Evolutionary conservation across 768 basidiomycete species (phyloP), one percentile per base, ranked within the genome.

Genomic region (Tubosaeta brunneosetosa): DNA sequence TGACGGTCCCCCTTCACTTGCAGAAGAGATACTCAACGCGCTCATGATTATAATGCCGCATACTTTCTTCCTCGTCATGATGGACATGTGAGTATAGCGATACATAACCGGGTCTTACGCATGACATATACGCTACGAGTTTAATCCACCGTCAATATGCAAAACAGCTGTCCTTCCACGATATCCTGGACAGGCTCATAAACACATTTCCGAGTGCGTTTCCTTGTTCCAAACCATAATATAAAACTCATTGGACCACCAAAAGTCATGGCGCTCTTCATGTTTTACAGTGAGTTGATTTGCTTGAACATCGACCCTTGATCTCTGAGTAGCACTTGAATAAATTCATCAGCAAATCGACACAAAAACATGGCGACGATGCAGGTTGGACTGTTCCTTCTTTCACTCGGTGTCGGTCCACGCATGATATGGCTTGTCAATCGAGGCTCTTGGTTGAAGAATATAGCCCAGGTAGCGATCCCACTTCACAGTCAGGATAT

Each of bases 131-230:
- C 47, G 3, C 42, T 17, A 29, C 49, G 59, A 93, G 91, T 52
- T 72, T 92, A 41, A 80, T 90, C 42, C 88, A 88, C 61, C 81
- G 80, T 46, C 91, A 93, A 67, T 93, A 92, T 55, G 83, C 81
- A 36, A 78, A 82, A 65, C 68, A 74, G n/a, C 74, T 82, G 1
- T 71, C 78, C 16, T 63, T 82, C 32, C 58, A 70, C 44, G 76
- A 70, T 8, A 57, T 88, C 31, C 49, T 71, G n/a, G 76, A 81
- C 29, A 80, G 82, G 58, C 79, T 91, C 74, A 50, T 79, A 26
- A 73, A 82, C 17, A 79, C 84, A 27, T 73, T 88, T 29, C 90
- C 91, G n/a, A 85, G 90, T 92, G 68, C 52, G 85, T 74, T 44
- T 55, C 14, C 27, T 41, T 50, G 38, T 27, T 29, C n/a, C 42